These are phyloP conservation scores for Flaveria brownii DNA, from an alignment of 129 eudicot genomes.

Conservation along the genomic window DNA sequence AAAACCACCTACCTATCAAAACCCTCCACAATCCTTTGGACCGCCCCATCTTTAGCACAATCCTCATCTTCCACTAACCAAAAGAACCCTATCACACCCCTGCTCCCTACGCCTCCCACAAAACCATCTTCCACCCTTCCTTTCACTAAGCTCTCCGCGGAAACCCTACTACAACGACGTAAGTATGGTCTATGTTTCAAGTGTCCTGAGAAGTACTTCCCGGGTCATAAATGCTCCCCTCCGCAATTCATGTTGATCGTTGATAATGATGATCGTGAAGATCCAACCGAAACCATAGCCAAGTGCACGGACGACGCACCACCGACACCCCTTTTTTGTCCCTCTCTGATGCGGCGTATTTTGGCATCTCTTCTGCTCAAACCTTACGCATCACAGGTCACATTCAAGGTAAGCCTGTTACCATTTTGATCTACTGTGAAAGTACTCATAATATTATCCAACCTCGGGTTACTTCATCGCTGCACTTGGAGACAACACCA, in stretches of 20 bases:
- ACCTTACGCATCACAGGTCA: background rate
- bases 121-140: background rate
- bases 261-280: background rate
- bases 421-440: background rate
- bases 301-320: background rate
- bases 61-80: background rate
- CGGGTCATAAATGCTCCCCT: too few species aligned
- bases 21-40: background rate
- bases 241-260: too few species aligned
- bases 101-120: background rate
- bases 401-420: background rate
- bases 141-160: background rate
- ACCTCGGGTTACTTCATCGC: background rate
- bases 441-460: conserved; percentile 14
- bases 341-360: background rate
- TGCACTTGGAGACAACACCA: background rate
- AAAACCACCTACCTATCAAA: background rate
- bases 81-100: background rate
- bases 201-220: too few species aligned
- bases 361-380: background rate
- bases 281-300: background rate
- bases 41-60: background rate
- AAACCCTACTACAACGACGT: background rate
- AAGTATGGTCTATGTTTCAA: too few species aligned
- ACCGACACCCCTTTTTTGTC: background rate